These are phyloP conservation scores for Hyphodiscus hymeniophilus DNA, from an alignment of 495 filamentous ascomycete species.

Conservation along the genomic window DNA sequence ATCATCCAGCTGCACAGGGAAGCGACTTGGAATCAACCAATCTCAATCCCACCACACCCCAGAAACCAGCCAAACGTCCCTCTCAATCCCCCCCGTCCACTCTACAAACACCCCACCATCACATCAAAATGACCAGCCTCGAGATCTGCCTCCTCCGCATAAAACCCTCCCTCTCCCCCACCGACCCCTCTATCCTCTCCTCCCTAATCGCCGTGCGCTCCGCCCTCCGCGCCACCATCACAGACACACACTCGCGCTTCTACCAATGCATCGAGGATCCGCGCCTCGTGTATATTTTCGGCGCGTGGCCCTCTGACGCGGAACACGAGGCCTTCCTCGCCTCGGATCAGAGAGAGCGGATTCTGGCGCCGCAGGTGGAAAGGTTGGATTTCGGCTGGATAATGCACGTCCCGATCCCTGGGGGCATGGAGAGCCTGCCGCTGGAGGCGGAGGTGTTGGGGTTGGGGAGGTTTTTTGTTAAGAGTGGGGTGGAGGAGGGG, in stretches of 20 bases:
- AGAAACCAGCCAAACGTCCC: too few relatives aligned
- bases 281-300: slow-evolving; percentile 6
- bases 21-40: too few relatives aligned
- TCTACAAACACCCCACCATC: too few relatives aligned
- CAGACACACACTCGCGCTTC: slow-evolving; percentile 8
- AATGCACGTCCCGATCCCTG: slow-evolving; percentile 2
- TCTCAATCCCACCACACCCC: too few relatives aligned
- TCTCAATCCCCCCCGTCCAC: too few relatives aligned
- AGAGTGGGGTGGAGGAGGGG: background rate
- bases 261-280: slow-evolving; percentile 10
- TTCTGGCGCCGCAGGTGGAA: slow-evolving; percentile 1
- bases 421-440: background rate
- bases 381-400: slow-evolving; percentile 2
- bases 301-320: slow-evolving; percentile 1
- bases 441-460: slow-evolving; percentile 6
- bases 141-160: slow-evolving; percentile 3
- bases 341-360: background rate
- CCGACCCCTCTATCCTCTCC: background rate
- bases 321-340: slow-evolving; percentile 5
- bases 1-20: too few relatives aligned
- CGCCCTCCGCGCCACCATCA: background rate
- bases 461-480: slow-evolving; percentile 1
- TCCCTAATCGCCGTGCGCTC: background rate
- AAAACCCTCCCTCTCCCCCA: background rate
- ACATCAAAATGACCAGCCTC: slow-evolving; percentile 10